A percentile compares a stretch with the other conserved stretches of the same genome.
Evolutionary conservation across 2,329 filamentous ascomycete genomes (phyloP).

Genomic region (Furcasterigmium sp.): DNA sequence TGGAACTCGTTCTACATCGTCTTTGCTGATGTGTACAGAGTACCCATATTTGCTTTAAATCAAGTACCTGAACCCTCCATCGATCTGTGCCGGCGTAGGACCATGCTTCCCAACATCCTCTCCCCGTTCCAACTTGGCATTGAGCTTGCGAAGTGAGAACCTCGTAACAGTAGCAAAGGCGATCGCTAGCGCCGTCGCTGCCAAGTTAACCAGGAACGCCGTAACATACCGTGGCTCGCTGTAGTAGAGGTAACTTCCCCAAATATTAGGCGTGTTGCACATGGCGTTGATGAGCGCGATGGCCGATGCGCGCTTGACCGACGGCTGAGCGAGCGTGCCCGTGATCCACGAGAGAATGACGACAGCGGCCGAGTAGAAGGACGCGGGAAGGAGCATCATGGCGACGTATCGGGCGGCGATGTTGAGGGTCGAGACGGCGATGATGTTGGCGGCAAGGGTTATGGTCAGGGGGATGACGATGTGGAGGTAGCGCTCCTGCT

Average conservation of each 20-base stretch:
- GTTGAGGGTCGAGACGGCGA: constrained; percentile 57
- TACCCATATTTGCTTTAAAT: no score
- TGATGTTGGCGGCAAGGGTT: constrained; percentile 59
- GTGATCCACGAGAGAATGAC: constrained; percentile 23
- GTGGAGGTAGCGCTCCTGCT: constrained; percentile 67
- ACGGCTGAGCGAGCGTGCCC: constrained; percentile 17
- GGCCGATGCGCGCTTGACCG: constrained; percentile 18
- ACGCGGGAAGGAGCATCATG: constrained; percentile 32
- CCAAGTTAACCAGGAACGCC: constrained; percentile 21
- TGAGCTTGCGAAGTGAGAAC: constrained; percentile 18
- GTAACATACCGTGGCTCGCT: constrained; percentile 16
- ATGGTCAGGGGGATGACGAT: constrained; percentile 57
- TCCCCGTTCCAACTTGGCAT: constrained; percentile 19
- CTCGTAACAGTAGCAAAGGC: constrained; percentile 18
- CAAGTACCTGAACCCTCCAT: constrained; percentile 20
- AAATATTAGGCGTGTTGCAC: constrained; percentile 22
- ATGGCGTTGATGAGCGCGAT: constrained; percentile 22
- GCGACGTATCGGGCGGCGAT: constrained; percentile 58
- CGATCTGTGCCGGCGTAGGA: constrained; percentile 19
- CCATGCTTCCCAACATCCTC: constrained; percentile 19
- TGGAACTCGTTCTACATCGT: no score
- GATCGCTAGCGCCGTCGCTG: constrained; percentile 18
- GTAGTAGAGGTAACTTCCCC: constrained; percentile 20
- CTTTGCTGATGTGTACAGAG: no score
- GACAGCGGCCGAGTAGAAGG: constrained; percentile 18